phyloP scores from a whole-genome alignment of 2,329 filamentous ascomycete genomes.

The Sphaerulina populicola region DNA sequence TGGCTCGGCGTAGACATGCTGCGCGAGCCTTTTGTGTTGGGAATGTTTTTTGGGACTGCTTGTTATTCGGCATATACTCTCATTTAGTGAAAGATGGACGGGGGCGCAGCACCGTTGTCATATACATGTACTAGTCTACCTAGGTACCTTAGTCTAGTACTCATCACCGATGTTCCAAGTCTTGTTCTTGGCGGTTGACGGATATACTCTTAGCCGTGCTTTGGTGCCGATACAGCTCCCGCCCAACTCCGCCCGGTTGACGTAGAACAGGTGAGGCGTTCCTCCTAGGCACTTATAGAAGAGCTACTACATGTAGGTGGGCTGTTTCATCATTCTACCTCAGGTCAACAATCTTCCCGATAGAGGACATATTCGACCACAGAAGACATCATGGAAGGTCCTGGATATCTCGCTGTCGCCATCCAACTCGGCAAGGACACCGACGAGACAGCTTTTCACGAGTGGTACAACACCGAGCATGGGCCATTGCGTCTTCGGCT shows the following conservation, averaged over 20 bases:
- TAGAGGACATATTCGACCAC: neutral
- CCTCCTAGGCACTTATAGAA: neutral
- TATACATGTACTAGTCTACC: too few relatives aligned
- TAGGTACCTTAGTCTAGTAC: too few relatives aligned
- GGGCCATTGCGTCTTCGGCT: slow-evolving; percentile 71
- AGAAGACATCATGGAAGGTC: slow-evolving; percentile 32
- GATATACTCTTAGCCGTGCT: slow-evolving; percentile 6
- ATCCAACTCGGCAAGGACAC: slow-evolving; percentile 69
- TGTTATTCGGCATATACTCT: too few relatives aligned
- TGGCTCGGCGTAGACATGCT: neutral
- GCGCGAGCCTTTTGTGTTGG: too few relatives aligned
- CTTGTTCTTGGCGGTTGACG: neutral
- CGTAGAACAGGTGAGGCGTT: neutral
- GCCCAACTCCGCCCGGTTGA: neutral
- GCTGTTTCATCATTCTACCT: neutral
- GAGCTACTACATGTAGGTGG: too few relatives aligned
- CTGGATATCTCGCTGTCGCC: slow-evolving; percentile 73
- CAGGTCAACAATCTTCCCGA: too few relatives aligned
- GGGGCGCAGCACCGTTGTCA: too few relatives aligned
- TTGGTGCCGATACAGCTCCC: slow-evolving; percentile 6
- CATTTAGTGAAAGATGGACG: too few relatives aligned
- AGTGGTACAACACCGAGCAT: slow-evolving; percentile 93
- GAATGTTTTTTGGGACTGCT: too few relatives aligned
- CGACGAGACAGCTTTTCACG: slow-evolving; percentile 64
- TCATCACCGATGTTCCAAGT: too few relatives aligned